Evolutionary conservation across 257 asterid genomes (phyloP).

Genomic region (Mentha longifolia): DNA sequence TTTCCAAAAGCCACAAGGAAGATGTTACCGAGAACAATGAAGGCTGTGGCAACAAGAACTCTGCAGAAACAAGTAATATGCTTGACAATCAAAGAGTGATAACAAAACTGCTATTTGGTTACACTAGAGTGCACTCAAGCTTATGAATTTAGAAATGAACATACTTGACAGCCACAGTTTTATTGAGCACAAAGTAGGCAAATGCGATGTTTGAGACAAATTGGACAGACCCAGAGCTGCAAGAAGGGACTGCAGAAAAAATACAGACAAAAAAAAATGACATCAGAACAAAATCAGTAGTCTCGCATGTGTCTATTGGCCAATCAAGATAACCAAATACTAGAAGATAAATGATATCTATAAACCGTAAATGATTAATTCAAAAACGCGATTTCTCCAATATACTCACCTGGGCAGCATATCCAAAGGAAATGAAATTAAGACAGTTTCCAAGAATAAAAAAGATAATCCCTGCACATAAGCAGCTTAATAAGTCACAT

Average conservation of each 20-base stretch:
- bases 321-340: slow-evolving; percentile 29
- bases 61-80: slow-evolving; percentile 49
- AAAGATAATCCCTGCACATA: slow-evolving; percentile 73
- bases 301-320: slow-evolving; percentile 29
- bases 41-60: slow-evolving; percentile 88
- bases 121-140: slow-evolving; percentile 25
- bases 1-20: slow-evolving; percentile 98
- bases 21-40: slow-evolving; percentile 93
- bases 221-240: slow-evolving; percentile 98
- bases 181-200: slow-evolving; percentile 82
- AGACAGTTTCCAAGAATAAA: slow-evolving; percentile 89
- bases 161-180: slow-evolving; percentile 84
- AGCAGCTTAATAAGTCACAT: slow-evolving; percentile 26
- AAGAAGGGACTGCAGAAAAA: slow-evolving; percentile 80
- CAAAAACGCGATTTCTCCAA: slow-evolving; percentile 14
- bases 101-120: slow-evolving; percentile 27
- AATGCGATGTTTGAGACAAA: slow-evolving; percentile 93
- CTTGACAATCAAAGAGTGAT: slow-evolving; percentile 21
- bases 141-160: slow-evolving; percentile 36
- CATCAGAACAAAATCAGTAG: slow-evolving; percentile 19
- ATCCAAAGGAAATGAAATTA: slow-evolving; percentile 94
- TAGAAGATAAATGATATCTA: slow-evolving; percentile 20
- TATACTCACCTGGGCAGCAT: slow-evolving; percentile 96
- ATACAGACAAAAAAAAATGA: slow-evolving; percentile 23
- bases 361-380: slow-evolving; percentile 33